Evolutionary conservation across 2,329 filamentous ascomycete genomes (phyloP).

Genomic region (Fusarium chuoi): DNA sequence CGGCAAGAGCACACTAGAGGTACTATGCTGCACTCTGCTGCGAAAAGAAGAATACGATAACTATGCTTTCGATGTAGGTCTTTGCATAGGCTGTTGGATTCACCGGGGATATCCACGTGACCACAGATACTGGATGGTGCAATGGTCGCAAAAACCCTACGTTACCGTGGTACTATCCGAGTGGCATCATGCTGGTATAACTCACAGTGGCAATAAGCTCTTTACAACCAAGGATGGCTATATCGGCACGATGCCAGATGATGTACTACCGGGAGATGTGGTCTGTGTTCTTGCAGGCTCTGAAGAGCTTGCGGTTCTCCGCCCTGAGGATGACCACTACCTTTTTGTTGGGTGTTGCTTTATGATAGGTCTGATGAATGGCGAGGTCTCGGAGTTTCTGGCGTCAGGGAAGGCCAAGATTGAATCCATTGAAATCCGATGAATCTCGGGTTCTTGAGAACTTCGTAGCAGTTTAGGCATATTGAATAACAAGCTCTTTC

Average conservation of each 20-base stretch:
- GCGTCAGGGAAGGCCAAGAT: neutral
- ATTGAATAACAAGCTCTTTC: neutral
- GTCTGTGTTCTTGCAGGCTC: neutral
- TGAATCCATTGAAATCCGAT: neutral
- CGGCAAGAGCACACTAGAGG: neutral
- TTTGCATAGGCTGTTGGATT: too few relatives aligned
- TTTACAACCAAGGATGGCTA: neutral
- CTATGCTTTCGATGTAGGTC: neutral
- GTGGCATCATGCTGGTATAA: too few relatives aligned
- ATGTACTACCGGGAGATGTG: neutral
- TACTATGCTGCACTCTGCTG: neutral
- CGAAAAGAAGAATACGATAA: neutral
- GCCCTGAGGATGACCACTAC: neutral
- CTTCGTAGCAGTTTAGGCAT: neutral
- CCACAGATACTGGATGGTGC: too few relatives aligned
- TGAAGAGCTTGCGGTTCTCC: neutral
- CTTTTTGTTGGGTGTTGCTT: neutral
- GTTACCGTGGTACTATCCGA: too few relatives aligned
- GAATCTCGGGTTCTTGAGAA: rapidly evolving
- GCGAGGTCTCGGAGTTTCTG: neutral
- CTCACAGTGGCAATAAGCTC: too few relatives aligned
- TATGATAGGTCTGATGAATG: neutral
- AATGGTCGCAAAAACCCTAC: too few relatives aligned
- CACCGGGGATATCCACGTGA: too few relatives aligned
- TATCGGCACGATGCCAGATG: neutral